Evolutionary conservation across 2,329 filamentous ascomycete genomes (phyloP), one percentile per base, ranked within the genome.

Genomic region (Leptographium wingfieldii): DNA sequence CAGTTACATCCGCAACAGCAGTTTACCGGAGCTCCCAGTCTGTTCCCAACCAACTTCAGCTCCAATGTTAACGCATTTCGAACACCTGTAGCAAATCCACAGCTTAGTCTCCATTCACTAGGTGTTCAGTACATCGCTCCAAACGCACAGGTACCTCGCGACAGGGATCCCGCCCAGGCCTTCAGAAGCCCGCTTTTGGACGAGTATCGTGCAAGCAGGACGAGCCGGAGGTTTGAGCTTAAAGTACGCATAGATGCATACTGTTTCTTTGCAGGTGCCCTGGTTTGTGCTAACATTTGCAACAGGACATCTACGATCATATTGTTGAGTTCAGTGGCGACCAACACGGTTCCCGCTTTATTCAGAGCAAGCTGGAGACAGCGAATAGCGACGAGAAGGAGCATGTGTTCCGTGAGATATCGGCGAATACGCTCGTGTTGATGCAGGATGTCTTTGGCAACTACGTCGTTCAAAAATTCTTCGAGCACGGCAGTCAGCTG

Each of bases 361-460:
- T 99, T 61, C 94, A 99, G 69, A 83, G 87, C 66, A 96, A 95
- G 72, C 80, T 99, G 3, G 88, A 94, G 71, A 87, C 84, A 1
- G 94, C 94, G 59, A 96, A 95, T 70, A 96, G 91, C 67, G 94
- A 97, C 63, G 92, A 96, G 69, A 97, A 96, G 73, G 90, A 95
- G 38, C 85, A 86, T 60, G 82, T 97, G 0, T 97, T 96, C 76
- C 78, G 80, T 0, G 94, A 97, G 71, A 90, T 99, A 54, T 82
- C 88, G 66, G 82, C 85, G 0, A 94, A 99, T 65, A 84, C 87
- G 1, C 73, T 95, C 35, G 90, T 92, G 68, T 76, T 99, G 55
- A 96, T 96, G 90, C 92, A 87, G 54, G 94, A 97, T 70, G 87
- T 97, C 0, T 99, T 96, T 69, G 94, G 94, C 59, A 99, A 99